phyloP scores from a whole-genome alignment of 2,329 filamentous ascomycete genomes.

The Ophiosphaerella herpotricha region DNA sequence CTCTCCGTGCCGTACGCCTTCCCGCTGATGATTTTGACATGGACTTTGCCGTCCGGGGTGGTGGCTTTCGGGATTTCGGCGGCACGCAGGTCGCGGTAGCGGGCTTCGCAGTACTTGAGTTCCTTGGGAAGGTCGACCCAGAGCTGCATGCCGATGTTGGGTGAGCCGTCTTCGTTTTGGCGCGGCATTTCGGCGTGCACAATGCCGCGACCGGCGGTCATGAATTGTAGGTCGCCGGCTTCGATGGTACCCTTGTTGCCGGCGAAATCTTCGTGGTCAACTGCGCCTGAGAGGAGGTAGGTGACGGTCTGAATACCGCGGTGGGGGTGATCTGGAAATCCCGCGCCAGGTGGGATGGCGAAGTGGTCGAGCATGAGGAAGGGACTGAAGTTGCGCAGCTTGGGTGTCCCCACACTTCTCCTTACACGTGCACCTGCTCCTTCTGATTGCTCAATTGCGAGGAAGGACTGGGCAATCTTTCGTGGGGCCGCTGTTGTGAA shows the following conservation, averaged over 20 bases:
- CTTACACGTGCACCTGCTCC: conserved; percentile 86
- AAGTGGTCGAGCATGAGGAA: conserved; percentile 97
- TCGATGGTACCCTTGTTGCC: conserved; percentile 83
- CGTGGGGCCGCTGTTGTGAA: conserved; percentile 59
- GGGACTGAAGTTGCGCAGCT: conserved; percentile 83
- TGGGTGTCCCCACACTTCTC: conserved; percentile 81
- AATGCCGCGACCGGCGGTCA: conserved; percentile 91
- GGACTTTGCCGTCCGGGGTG: conserved; percentile 72
- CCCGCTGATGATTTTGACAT: conserved; percentile 88
- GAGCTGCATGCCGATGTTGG: conserved; percentile 87
- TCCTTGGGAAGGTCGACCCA: conserved; percentile 89
- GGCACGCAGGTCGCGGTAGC: conserved; percentile 84
- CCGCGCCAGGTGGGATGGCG: conserved; percentile 75
- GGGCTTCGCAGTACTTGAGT: conserved; percentile 86
- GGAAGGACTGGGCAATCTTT: conserved; percentile 79
- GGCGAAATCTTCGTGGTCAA: conserved; percentile 92
- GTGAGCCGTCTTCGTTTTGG: conserved; percentile 72
- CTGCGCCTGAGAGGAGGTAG: conserved; percentile 81
- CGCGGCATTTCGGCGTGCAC: conserved; percentile 96
- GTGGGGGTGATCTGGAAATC: conserved; percentile 93
- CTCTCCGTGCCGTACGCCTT: conserved; percentile 82
- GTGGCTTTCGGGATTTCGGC: conserved; percentile 77
- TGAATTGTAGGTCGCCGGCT: conserved; percentile 92
- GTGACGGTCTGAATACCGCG: too few species aligned
- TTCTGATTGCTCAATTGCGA: conserved; percentile 84